Conservation (phyloP, 2,329 filamentous ascomycete species). For the Mycosphaerella sp. region DNA sequence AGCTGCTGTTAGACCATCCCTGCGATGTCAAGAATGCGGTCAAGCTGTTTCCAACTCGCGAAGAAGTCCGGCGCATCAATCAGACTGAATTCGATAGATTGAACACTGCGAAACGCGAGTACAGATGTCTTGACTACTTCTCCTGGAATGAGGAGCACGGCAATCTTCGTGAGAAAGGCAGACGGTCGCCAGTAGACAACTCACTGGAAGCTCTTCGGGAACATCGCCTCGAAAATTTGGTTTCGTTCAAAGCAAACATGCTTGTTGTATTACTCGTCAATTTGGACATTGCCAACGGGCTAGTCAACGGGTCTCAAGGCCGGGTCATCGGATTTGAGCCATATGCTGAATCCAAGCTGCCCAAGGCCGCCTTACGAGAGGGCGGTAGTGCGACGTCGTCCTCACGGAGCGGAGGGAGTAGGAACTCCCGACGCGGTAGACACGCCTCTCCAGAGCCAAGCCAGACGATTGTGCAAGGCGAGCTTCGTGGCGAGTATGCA, state of each 20-base stretch:
- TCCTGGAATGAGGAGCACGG: conserved; percentile 16
- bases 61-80: conserved; percentile 21
- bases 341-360: conserved; percentile 15
- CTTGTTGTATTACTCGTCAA: conserved; percentile 51
- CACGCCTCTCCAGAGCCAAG: conserved; percentile 13
- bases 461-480: conserved; percentile 5
- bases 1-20: conserved; percentile 43
- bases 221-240: conserved; percentile 42
- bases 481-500: conserved; percentile 19
- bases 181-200: conserved; percentile 9
- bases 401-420: background rate
- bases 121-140: conserved; percentile 41
- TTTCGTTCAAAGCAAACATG: conserved; percentile 48
- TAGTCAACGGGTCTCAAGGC: conserved; percentile 48
- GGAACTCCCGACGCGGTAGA: conserved; percentile 7
- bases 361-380: conserved; percentile 13
- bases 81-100: conserved; percentile 14
- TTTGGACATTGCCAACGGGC: conserved; percentile 38
- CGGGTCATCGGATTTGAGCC: conserved; percentile 38
- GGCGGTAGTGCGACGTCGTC: conserved; percentile 3
- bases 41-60: conserved; percentile 24
- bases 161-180: conserved; percentile 16
- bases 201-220: conserved; percentile 29
- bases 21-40: conserved; percentile 30
- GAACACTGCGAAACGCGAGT: conserved; percentile 18